Percentiles rank a stretch among this genome's conserved stretches.
Conservation (phyloP, 192 early-diverging fungal genomes). For the Gorgonomyces haynaldii region DNA sequence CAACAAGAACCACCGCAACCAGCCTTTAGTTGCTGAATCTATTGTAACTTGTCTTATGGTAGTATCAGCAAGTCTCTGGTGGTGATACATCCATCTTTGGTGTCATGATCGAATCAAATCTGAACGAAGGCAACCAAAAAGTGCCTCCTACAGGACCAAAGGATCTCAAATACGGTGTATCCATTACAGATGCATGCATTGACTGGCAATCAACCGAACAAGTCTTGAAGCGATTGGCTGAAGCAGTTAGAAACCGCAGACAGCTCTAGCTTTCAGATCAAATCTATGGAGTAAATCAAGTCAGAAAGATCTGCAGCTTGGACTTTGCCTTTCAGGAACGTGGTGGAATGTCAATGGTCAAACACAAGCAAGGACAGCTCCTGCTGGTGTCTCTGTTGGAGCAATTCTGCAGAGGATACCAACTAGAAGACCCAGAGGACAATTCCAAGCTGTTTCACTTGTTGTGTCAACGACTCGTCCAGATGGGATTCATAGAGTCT, state of each 20-base stretch:
- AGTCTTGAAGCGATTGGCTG: slow-evolving; percentile 65
- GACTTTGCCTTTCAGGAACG: too few species aligned
- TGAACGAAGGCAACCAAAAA: slow-evolving; percentile 78
- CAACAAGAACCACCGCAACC: slow-evolving; percentile 77
- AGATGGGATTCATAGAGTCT: too few species aligned
- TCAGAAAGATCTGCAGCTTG: too few species aligned
- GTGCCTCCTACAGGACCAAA: slow-evolving; percentile 48
- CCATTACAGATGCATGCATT: slow-evolving; percentile 91
- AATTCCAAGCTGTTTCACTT: too few species aligned
- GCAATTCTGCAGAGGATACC: too few species aligned
- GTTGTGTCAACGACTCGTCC: too few species aligned
- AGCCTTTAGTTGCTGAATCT: slow-evolving; percentile 58
- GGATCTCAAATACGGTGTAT: slow-evolving; percentile 78
- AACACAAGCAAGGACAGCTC: too few species aligned
- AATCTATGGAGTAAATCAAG: too few species aligned
- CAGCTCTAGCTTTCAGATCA: too few species aligned
- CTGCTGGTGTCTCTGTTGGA: too few species aligned
- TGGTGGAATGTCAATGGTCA: too few species aligned
- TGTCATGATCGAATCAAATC: slow-evolving; percentile 91
- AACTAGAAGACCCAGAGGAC: too few species aligned
- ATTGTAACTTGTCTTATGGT: slow-evolving; percentile 19
- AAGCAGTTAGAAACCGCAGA: slow-evolving; percentile 54
- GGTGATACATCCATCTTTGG: slow-evolving; percentile 44
- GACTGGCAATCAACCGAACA: slow-evolving; percentile 69
- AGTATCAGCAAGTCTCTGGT: slow-evolving; percentile 8